These are phyloP conservation scores for Sporisorium exsertum DNA, from an alignment of 1,284 basidiomycete genomes.

Conservation along the genomic window DNA sequence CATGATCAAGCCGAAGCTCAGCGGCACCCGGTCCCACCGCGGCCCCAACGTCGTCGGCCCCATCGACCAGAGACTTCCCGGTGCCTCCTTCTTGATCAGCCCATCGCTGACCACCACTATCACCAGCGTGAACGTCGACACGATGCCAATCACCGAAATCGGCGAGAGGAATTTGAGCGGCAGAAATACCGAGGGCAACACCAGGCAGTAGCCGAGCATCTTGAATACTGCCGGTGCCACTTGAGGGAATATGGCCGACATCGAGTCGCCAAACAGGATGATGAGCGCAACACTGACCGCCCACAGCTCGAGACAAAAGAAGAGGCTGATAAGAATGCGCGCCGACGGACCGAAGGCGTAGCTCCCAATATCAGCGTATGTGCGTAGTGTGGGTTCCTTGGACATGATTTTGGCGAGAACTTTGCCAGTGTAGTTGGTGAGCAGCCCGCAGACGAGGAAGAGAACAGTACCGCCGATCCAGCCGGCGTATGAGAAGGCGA, in stretches of 20 bases:
- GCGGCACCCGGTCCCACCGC: slow-evolving; percentile 73
- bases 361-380: slow-evolving; percentile 67
- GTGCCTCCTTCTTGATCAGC: slow-evolving; percentile 79
- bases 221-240: slow-evolving; percentile 56
- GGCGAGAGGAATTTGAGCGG: slow-evolving; percentile 62
- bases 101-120: slow-evolving; percentile 87
- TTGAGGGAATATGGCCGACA: slow-evolving; percentile 49
- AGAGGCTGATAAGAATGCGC: slow-evolving; percentile 57
- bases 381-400: slow-evolving; percentile 60
- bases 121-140: slow-evolving; percentile 75
- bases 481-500: slow-evolving; percentile 63
- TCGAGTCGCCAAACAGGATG: slow-evolving; percentile 65
- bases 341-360: slow-evolving; percentile 64
- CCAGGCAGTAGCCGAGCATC: slow-evolving; percentile 54
- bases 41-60: slow-evolving; percentile 78
- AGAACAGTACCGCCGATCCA: slow-evolving; percentile 58
- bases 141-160: slow-evolving; percentile 64
- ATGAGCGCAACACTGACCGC: slow-evolving; percentile 65
- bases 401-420: slow-evolving; percentile 65
- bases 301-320: slow-evolving; percentile 68
- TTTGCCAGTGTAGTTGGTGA: slow-evolving; percentile 68
- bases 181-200: slow-evolving; percentile 63
- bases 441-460: slow-evolving; percentile 60
- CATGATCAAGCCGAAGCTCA: slow-evolving; percentile 88
- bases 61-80: slow-evolving; percentile 84